Conservation (phyloP, 352 stramenopile genomes). For the Discostella stelligera region DNA sequence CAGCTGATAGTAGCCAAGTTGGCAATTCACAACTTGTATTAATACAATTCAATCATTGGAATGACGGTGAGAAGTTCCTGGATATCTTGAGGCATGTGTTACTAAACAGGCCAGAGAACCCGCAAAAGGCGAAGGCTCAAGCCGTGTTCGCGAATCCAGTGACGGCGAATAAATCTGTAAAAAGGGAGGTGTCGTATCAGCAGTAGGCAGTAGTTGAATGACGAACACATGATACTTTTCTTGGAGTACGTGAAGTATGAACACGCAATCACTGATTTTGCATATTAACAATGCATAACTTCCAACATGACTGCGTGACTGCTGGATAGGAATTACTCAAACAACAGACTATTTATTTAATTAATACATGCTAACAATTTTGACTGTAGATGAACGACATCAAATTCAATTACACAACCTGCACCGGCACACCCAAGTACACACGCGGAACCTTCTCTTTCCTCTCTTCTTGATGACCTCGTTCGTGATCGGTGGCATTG, state of each 20-base stretch:
- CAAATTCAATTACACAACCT: conserved; percentile 26
- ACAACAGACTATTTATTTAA: background rate
- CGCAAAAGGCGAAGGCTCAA: background rate
- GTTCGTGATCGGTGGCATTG: background rate
- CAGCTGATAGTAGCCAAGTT: background rate
- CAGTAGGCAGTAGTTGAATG: conserved; percentile 18
- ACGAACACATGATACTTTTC: conserved; percentile 9
- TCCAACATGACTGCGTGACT: conserved; percentile 3
- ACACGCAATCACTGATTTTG: conserved; percentile 19
- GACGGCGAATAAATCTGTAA: conserved; percentile 14
- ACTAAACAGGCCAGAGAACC: background rate
- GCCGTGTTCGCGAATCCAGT: background rate
- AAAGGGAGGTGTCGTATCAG: conserved; percentile 7
- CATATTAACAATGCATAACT: conserved; percentile 17
- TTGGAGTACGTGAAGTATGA: conserved; percentile 23
- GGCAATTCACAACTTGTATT: background rate
- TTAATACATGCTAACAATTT: background rate
- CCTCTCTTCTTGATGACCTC: background rate
- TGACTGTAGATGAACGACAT: background rate
- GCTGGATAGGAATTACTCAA: background rate
- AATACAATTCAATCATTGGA: conserved; percentile 11
- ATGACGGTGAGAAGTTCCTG: conserved; percentile 10
- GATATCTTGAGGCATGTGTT: conserved; percentile 9
- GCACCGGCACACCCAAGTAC: conserved; percentile 34
- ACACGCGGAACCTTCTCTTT: background rate